These are phyloP conservation scores for Gaultheria prostrata DNA, from an alignment of 148 eudicot genomes.

Conservation along the genomic window DNA sequence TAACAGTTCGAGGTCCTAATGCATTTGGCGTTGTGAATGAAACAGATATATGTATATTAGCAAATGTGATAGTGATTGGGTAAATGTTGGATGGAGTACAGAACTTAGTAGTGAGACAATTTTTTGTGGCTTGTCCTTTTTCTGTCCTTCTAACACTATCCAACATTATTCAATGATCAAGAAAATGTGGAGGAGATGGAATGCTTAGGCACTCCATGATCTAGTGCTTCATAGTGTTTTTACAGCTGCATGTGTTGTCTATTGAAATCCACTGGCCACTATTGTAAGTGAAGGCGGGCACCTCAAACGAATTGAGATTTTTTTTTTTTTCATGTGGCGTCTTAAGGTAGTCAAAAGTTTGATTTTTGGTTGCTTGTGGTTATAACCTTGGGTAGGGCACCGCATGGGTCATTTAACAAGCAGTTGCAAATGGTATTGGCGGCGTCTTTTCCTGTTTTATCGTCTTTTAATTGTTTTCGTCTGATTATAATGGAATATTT, in stretches of 20 bases:
- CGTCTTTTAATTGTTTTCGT: too few relatives aligned
- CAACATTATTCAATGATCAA: neutral
- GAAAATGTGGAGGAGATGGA: neutral
- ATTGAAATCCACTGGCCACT: neutral
- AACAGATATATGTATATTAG: neutral
- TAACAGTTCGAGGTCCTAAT: neutral
- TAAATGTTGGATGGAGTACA: neutral
- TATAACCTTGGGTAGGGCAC: neutral
- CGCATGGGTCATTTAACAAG: neutral
- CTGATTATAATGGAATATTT: neutral
- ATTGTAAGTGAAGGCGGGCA: conserved; percentile 3
- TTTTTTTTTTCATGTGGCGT: neutral
- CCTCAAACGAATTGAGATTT: neutral
- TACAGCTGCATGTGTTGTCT: neutral
- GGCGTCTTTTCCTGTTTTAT: neutral
- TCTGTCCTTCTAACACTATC: neutral
- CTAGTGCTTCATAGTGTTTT: neutral
- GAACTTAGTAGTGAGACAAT: neutral
- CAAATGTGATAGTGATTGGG: neutral
- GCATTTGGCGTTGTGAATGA: neutral
- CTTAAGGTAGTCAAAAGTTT: neutral
- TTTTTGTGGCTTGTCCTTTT: neutral
- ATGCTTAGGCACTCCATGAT: neutral
- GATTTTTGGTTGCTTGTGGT: neutral
- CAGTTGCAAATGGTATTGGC: neutral